A percentile compares a stretch with the other conserved stretches of the same genome.
Conservation (phyloP, 441 rosid species). For the Daphne laureola region DNA sequence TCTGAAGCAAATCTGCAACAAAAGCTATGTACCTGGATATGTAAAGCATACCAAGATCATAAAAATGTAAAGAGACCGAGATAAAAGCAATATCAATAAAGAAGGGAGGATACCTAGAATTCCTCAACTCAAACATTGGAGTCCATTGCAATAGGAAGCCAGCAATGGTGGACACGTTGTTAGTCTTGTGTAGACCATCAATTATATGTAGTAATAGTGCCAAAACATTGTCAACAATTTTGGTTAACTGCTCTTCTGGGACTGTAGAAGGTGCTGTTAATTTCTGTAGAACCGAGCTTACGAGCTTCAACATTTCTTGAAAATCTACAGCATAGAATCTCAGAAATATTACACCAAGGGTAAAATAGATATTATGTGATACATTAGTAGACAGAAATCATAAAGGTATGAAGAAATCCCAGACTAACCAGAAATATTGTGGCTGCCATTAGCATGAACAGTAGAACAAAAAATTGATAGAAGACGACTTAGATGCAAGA, state of each 20-base stretch:
- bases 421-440: constrained; percentile 52
- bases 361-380: constrained; percentile 11
- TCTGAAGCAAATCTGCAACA: constrained; percentile 49
- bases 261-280: constrained; percentile 32
- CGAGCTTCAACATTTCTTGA: constrained; percentile 42
- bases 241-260: constrained; percentile 33
- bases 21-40: constrained; percentile 60
- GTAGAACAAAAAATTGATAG: constrained; percentile 49
- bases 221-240: constrained; percentile 55
- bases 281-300: constrained; percentile 34
- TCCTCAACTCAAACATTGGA: constrained; percentile 54
- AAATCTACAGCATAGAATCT: constrained; percentile 44
- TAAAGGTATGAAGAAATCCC: constrained; percentile 8
- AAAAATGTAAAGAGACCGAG: constrained; percentile 4
- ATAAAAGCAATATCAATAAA: constrained; percentile 12
- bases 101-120: constrained; percentile 44
- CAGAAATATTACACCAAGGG: constrained; percentile 4
- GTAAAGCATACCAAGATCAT: constrained; percentile 15
- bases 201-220: constrained; percentile 59
- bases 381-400: constrained; percentile 17
- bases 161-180: constrained; percentile 35
- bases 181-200: constrained; percentile 33
- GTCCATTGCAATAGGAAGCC: constrained; percentile 55
- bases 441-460: constrained; percentile 40
- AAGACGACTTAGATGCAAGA: constrained; percentile 43